A percentile compares a stretch with the other conserved stretches of the same genome.
Conservation (phyloP, 768 basidiomycete genomes). For the Termitomyces eurrhizus region DNA sequence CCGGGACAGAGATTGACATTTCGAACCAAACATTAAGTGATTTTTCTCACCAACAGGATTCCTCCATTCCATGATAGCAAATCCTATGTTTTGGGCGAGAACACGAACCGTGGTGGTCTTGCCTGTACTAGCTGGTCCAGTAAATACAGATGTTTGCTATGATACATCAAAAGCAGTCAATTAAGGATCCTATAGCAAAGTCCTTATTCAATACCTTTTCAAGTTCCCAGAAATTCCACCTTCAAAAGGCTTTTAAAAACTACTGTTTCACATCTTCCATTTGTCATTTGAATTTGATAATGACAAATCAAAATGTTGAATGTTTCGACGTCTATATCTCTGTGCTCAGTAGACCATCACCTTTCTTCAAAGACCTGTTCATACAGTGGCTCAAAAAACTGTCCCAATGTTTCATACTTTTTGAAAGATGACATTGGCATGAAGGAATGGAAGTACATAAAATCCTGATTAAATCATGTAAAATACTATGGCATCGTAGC, state of each 20-base stretch:
- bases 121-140: constrained; percentile 85
- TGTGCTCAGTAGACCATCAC: no score
- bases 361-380: no score
- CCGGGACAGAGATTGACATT: neutral
- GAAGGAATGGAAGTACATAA: no score
- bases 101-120: constrained; percentile 87
- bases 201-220: constrained; percentile 69
- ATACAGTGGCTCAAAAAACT: no score
- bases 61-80: constrained; percentile 85
- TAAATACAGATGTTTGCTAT: constrained; percentile 79
- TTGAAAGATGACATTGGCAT: no score
- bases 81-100: constrained; percentile 66
- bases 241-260: constrained; percentile 68
- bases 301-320: no score
- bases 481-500: no score
- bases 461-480: no score
- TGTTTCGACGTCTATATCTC: no score
- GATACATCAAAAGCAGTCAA: neutral
- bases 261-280: constrained; percentile 75
- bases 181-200: neutral
- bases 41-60: constrained; percentile 57
- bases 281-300: constrained; percentile 67
- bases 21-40: constrained; percentile 18
- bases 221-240: constrained; percentile 61
- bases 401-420: no score